Base-by-base conservation (phyloP, 1,284 basidiomycete species). In the Polyporus tsugae region DNA sequence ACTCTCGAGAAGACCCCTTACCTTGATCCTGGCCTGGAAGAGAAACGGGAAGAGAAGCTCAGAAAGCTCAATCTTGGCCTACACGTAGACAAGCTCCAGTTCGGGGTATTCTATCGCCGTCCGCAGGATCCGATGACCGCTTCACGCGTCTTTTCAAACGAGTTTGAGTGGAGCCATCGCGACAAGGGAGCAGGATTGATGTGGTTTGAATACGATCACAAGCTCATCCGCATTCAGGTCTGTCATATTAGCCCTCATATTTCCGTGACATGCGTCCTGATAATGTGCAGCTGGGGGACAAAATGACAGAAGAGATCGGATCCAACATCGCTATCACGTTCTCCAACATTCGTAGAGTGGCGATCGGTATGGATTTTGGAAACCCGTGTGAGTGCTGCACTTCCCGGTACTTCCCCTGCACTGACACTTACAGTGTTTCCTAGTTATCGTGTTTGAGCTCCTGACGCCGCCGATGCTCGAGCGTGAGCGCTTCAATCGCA, bases 401-500 rank as follows among this genome's bases (percentile, higher is more conserved):
- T n/a, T 46, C 1, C 29, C 19, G 22, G 6, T 13, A 22, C 25
- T 36, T 15, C 13, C 38, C 15, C 19, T 36, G 33, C 10, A 53
- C 33, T 35, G 6, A 61, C 49, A 41, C 36, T 39, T n/a, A 44
- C 9, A 22, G 35, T n/a, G 1, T 9, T 19, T 25, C 11, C 19
- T 66, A 91, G 90, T 87, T 75, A 79, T 91, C n/a, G 88, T 88
- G 71, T 89, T 92, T 67, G 89, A 91, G 69, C 81, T 89, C 1
- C 73, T 85, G n/a, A 87, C 84, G 0, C 90, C 90, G 1, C 87
- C 89, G 0, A 78, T 86, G n/a, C 77, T 92, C 22, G 90, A 91
- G 75, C 80, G 82, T 63, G 85, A 89, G 69, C 80, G 86, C 33
- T 86, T 90, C 68, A 84, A 89, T 74, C 82, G 87, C 39, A 77